Base-by-base conservation (phyloP, 2,329 filamentous ascomycete species). In the Cercospora brassicicola region DNA sequence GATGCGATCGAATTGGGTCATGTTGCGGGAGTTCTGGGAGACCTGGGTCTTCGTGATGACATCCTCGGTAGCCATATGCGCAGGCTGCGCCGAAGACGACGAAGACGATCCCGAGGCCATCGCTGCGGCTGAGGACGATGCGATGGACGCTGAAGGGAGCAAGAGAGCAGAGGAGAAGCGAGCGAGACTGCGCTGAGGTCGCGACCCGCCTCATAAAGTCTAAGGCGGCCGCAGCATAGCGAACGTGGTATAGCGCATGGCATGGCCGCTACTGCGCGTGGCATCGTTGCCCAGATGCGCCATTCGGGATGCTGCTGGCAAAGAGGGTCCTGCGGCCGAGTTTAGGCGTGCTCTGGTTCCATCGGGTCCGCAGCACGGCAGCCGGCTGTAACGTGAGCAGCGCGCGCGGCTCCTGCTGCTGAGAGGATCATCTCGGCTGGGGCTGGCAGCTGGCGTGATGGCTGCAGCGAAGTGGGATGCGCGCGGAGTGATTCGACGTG, bases 31-130 rank as follows among this genome's bases (percentile, higher is more conserved):
- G 20, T 59, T 66, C 48, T 64, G 60, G n/a, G 67, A 67, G 23
- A 60, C 60, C 30, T 71, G 67, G 23, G 67, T 73, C 60, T 71
- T 70, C 30, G 67, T 73, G 10, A 66, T 75, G 20, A 74, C 72
- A 31, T 66, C 67, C 10, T 70, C 67, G 45, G 73, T 72, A 63
- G 55, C 51, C 30, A 51, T 15, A 39, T 31, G 56, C 20, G 45
- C 53, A 26, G 68, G 51, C 45, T 61, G 62, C 39, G 68, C 66
- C 68, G 74, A 70, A 69, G 73, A 55, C 72, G 75, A 59, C 59
- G 74, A 67, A 59, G 66, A 67, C 18, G 69, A 61, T n/a, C 45
- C 56, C 23, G 59, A 66, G 26, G 59, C 64, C 64, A 66, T 66
- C 20, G 56, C 30, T 18, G 42, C 53, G 11, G 33, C n/a, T 45